Percentiles rank a stretch among this genome's conserved stretches.
Evolutionary conservation across 148 eudicot genomes (phyloP).

Genomic region (Cornus controversa): DNA sequence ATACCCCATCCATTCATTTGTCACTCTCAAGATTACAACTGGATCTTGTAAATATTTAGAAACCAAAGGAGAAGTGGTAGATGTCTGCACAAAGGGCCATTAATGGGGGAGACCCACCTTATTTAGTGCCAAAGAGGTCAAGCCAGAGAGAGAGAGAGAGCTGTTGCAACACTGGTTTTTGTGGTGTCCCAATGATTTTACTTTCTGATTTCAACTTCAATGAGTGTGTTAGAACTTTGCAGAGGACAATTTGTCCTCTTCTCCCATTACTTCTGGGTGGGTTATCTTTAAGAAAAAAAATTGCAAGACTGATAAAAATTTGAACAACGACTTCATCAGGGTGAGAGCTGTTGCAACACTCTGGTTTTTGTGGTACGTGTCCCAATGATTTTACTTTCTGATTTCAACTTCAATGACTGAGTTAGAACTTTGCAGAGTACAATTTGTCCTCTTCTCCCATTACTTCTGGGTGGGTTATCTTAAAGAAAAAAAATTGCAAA

Average conservation of each 20-base stretch:
- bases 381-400: neutral
- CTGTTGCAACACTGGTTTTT: neutral
- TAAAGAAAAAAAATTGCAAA: too few species aligned
- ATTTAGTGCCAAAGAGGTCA: neutral
- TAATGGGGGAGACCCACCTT: neutral
- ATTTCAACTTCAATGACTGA: neutral
- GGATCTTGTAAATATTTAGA: neutral
- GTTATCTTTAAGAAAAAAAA: too few species aligned
- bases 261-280: neutral
- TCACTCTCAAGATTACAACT: neutral
- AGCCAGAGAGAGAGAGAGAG: too few species aligned
- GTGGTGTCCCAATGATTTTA: neutral
- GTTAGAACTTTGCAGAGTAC: neutral
- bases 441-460: neutral
- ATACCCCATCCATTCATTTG: neutral
- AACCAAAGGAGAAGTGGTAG: neutral
- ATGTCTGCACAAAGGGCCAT: neutral
- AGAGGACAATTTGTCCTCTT: neutral
- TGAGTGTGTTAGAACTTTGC: neutral
- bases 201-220: neutral
- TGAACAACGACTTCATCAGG: too few species aligned
- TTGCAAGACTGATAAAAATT: too few species aligned
- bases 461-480: neutral
- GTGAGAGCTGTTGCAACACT: neutral
- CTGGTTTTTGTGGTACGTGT: neutral